Conservation (phyloP, 331 rosid species). For the Cydonia oblonga region DNA sequence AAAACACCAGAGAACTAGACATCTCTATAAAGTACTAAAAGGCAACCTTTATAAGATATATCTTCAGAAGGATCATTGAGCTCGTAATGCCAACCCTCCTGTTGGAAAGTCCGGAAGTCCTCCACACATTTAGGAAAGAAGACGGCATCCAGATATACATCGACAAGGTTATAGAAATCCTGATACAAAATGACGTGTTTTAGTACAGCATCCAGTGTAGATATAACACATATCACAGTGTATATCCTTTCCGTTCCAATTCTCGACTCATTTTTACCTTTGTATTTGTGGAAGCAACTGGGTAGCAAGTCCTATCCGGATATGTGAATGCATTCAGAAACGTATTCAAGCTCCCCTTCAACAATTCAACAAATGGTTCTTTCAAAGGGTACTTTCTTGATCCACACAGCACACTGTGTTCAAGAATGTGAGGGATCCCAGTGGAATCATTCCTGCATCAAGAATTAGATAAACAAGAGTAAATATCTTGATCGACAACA, state of each 20-base stretch:
- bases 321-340: slow-evolving; percentile 95
- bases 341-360: slow-evolving; percentile 88
- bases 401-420: slow-evolving; percentile 92
- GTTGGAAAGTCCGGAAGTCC: slow-evolving; percentile 79
- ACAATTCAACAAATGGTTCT: slow-evolving; percentile 85
- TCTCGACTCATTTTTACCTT: slow-evolving; percentile 37
- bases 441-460: slow-evolving; percentile 74
- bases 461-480: background rate
- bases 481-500: background rate
- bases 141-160: slow-evolving; percentile 94
- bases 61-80: slow-evolving; percentile 84
- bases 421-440: slow-evolving; percentile 93
- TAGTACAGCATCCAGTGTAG: background rate
- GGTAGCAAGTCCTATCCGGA: slow-evolving; percentile 95
- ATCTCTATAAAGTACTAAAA: background rate
- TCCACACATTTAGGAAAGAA: slow-evolving; percentile 91
- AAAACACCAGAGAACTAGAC: background rate
- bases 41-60: slow-evolving; percentile 69
- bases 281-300: slow-evolving; percentile 86
- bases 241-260: background rate
- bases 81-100: slow-evolving; percentile 99
- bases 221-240: background rate
- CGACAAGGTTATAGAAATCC: slow-evolving; percentile 94
- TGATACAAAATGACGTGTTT: slow-evolving; percentile 18
- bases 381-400: slow-evolving; percentile 91